phyloP scores from a whole-genome alignment of 2,329 filamentous ascomycete species.

The Exophiala phaeomuriformis region DNA sequence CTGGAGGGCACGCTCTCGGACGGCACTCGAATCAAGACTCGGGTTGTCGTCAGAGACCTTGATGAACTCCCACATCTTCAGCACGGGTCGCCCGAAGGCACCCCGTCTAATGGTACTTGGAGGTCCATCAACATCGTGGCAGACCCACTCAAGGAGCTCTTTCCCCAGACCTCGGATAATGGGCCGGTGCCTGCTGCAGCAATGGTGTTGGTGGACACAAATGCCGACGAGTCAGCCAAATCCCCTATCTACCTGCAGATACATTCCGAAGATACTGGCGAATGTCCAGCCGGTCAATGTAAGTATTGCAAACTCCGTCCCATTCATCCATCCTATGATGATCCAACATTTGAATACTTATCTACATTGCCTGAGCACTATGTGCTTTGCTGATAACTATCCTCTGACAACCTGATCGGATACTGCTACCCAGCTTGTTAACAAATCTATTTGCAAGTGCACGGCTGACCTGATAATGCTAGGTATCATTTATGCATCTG shows the following conservation, averaged over 20 bases:
- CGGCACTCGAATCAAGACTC: constrained; percentile 34
- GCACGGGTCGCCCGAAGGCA: background rate
- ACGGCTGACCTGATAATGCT: constrained; percentile 2
- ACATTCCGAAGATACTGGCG: constrained; percentile 85
- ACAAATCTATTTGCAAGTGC: constrained; percentile 6
- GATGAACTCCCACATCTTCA: constrained; percentile 32
- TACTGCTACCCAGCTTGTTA: constrained; percentile 9
- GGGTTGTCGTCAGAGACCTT: constrained; percentile 33
- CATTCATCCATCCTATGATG: constrained; percentile 55
- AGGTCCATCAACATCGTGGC: constrained; percentile 59
- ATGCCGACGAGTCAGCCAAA: constrained; percentile 29
- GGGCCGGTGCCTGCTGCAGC: constrained; percentile 66
- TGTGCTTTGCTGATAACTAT: constrained; percentile 69
- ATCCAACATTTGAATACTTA: constrained; percentile 84
- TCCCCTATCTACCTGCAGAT: constrained; percentile 56
- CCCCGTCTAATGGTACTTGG: constrained; percentile 2
- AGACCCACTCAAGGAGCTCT: constrained; percentile 58
- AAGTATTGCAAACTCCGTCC: constrained; percentile 46
- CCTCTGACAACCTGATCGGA: constrained; percentile 81
- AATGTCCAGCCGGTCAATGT: constrained; percentile 86
- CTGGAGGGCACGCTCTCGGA: constrained; percentile 32
- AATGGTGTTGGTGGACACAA: constrained; percentile 36
- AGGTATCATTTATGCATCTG: constrained; percentile 55
- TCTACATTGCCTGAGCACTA: constrained; percentile 98
- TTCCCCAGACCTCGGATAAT: constrained; percentile 65